phyloP scores from a whole-genome alignment of 2,329 filamentous ascomycete species.

The Diplodia seriata region DNA sequence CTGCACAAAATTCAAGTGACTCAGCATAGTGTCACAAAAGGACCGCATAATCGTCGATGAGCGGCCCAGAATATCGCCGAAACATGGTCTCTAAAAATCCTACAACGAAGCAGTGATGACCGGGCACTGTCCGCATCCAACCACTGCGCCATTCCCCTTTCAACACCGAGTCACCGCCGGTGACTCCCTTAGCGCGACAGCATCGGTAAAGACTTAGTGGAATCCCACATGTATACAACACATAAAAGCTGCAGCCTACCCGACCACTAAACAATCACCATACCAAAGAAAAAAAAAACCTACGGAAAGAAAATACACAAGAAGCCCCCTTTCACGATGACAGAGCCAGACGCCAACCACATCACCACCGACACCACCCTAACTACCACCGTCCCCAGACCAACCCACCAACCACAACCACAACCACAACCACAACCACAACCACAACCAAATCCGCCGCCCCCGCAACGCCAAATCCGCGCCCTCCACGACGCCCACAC shows the following conservation, averaged over 20 bases:
- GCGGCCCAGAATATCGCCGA: neutral
- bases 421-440: too few relatives aligned
- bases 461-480: constrained; percentile 57
- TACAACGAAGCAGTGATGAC: neutral
- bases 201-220: neutral
- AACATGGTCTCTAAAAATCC: neutral
- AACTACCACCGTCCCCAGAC: too few relatives aligned
- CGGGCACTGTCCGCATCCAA: neutral
- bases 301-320: neutral
- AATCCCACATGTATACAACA: neutral
- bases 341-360: too few relatives aligned
- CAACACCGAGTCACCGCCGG: constrained; percentile 1
- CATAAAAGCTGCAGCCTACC: neutral
- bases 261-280: neutral
- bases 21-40: too few relatives aligned
- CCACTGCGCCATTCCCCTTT: neutral
- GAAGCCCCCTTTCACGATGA: too few relatives aligned
- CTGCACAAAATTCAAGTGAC: too few relatives aligned
- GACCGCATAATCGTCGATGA: too few relatives aligned
- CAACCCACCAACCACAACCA: too few relatives aligned
- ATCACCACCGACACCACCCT: too few relatives aligned
- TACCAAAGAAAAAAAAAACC: neutral
- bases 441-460: neutral
- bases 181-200: neutral
- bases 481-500: constrained; percentile 58